These are phyloP conservation scores for Laguncularia racemosa DNA, from an alignment of 345 rosid species.

Conservation along the genomic window DNA sequence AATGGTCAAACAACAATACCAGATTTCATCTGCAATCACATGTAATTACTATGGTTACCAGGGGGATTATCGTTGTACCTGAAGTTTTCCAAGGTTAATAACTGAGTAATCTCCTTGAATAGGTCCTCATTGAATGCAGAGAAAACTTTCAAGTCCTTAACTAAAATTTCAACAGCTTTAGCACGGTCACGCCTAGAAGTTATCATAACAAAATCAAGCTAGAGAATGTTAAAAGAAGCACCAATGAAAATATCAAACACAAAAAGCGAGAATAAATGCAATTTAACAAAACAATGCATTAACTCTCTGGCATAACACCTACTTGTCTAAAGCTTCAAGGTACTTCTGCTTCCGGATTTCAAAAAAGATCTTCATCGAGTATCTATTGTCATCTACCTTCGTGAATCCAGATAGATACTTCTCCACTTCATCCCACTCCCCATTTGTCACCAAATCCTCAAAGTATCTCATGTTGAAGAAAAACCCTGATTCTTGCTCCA, in stretches of 20 bases:
- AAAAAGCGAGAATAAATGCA: background rate
- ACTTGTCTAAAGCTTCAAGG: slow-evolving; percentile 87
- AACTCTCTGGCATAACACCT: slow-evolving; percentile 10
- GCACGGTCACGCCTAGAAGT: slow-evolving; percentile 66
- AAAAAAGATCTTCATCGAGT: slow-evolving; percentile 90
- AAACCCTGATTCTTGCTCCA: slow-evolving; percentile 90
- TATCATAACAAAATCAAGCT: slow-evolving; percentile 1
- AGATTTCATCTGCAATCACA: too few relatives aligned
- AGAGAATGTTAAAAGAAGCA: background rate
- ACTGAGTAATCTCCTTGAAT: slow-evolving; percentile 78
- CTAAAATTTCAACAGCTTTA: slow-evolving; percentile 73
- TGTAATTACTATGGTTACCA: background rate
- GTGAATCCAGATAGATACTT: slow-evolving; percentile 80
- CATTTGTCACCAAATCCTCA: slow-evolving; percentile 84
- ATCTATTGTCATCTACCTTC: slow-evolving; percentile 69
- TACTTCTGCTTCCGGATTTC: slow-evolving; percentile 92
- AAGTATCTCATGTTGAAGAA: slow-evolving; percentile 77
- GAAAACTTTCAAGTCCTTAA: slow-evolving; percentile 83
- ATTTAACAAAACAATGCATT: background rate
- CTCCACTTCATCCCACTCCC: slow-evolving; percentile 91
- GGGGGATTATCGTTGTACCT: slow-evolving; percentile 31
- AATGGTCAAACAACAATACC: too few relatives aligned
- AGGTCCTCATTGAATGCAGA: slow-evolving; percentile 75
- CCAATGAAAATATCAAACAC: background rate
- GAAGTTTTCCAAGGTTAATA: slow-evolving; percentile 73